Evolutionary conservation across 2,329 filamentous ascomycete species (phyloP), one percentile per base, ranked within the genome.

Genomic region (Xylariaceae sp.): DNA sequence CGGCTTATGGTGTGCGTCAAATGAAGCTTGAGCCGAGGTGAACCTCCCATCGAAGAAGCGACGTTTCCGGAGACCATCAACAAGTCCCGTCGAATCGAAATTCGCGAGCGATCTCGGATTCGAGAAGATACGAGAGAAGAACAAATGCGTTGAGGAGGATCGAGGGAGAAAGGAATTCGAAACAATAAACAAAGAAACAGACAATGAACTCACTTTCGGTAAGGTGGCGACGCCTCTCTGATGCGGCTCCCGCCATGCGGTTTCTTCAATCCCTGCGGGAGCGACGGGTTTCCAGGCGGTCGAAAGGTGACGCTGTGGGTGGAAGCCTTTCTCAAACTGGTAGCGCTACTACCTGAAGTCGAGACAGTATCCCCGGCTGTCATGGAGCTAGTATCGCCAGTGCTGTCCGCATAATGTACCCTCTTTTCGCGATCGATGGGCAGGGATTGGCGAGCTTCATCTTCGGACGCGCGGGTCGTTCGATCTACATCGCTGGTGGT

Each of bases 221-320:
- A 77, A 37, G 77, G 75, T 23, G 81, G 81, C 30, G 81, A 83
- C 44, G 75, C 77, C 23, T 71, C 76, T 57, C 77, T 71, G 51
- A 77, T 76, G 23, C 78, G 74, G 54, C 64, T 70, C 39, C 74
- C 75, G 54, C 74, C 72, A 51, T 78, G 78, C 56, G 73, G 75
- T 60, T 78, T 77, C 60, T 79, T 78, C 2, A 69, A 64, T 30
- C 80, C 80, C 61, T 82, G 80, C 3, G 80, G 79, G 15, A 82
- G 70, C 17, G 73, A 71, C 3, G 77, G 77, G 62, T 80, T 75
- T 0, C 68, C 69, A 34, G 74, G 75, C n/a, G 72, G 69, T 2
- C 74, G 76, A 64, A 82, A 82, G 7, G 74, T 75, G 55, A 83
- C 74, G 11, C 78, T 81, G 35, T 77, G 76, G 37, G 75, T 69